Evolutionary conservation across 2,329 filamentous ascomycete genomes (phyloP).

Genomic region (Cladophialophora yegresii): DNA sequence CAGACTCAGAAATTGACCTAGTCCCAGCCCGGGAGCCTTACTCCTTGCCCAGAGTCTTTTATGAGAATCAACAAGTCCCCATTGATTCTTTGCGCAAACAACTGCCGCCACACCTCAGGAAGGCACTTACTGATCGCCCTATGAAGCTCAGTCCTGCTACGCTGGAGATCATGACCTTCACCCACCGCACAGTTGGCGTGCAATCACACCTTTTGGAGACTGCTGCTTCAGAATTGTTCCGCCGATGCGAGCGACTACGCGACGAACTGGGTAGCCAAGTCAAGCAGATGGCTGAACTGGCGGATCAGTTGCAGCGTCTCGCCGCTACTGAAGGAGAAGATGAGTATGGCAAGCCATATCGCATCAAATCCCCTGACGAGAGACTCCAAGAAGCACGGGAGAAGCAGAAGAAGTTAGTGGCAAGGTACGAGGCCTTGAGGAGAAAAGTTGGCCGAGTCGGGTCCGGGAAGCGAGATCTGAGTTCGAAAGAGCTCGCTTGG

Average conservation of each 20-base stretch:
- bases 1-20: slow-evolving; percentile 30
- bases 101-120: slow-evolving; percentile 48
- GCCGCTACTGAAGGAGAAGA: slow-evolving; percentile 45
- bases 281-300: slow-evolving; percentile 48
- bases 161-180: slow-evolving; percentile 50
- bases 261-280: slow-evolving; percentile 53
- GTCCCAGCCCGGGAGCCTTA: slow-evolving; percentile 47
- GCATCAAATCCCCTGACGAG: slow-evolving; percentile 42
- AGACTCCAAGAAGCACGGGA: slow-evolving; percentile 46
- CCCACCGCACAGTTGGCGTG: slow-evolving; percentile 50
- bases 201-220: slow-evolving; percentile 51
- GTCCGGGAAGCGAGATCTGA: slow-evolving; percentile 48
- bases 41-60: slow-evolving; percentile 32
- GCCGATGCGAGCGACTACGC: slow-evolving; percentile 52
- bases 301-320: slow-evolving; percentile 49
- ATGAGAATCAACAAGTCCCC: slow-evolving; percentile 27
- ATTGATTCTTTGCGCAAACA: slow-evolving; percentile 31
- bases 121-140: slow-evolving; percentile 48
- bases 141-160: slow-evolving; percentile 53
- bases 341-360: slow-evolving; percentile 38
- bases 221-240: slow-evolving; percentile 55
- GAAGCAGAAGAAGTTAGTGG: slow-evolving; percentile 45
- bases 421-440: slow-evolving; percentile 49
- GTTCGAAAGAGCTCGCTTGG: slow-evolving; percentile 52
- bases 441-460: slow-evolving; percentile 44